A percentile compares a stretch with the other conserved stretches of the same genome.
Evolutionary conservation across 2,329 filamentous ascomycete genomes (phyloP).

Genomic region (Aphanoascus verrucosus): DNA sequence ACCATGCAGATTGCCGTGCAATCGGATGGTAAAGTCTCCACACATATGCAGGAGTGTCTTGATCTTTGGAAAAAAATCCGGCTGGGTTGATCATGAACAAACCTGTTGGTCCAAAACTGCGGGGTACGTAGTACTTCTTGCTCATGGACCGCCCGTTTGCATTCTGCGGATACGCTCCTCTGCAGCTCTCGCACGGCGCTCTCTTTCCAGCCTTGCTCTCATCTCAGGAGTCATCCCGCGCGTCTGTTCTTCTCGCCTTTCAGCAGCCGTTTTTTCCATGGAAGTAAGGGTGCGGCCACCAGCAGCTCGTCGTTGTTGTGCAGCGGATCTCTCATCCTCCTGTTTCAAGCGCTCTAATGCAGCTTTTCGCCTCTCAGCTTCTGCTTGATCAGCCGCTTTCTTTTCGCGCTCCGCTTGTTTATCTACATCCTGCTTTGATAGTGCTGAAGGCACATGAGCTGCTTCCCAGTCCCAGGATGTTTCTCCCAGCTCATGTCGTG

Average conservation of each 20-base stretch:
- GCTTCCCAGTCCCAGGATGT: slow-evolving; percentile 64
- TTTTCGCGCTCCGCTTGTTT: slow-evolving; percentile 59
- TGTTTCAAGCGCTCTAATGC: slow-evolving; percentile 63
- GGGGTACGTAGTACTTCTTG: background rate
- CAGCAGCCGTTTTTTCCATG: slow-evolving; percentile 62
- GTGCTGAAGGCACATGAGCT: slow-evolving; percentile 58
- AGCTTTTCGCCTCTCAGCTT: slow-evolving; percentile 57
- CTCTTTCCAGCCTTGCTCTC: slow-evolving; percentile 70
- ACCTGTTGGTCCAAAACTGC: background rate
- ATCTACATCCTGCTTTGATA: slow-evolving; percentile 63
- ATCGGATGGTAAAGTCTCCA: slow-evolving; percentile 17
- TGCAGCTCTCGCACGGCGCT: slow-evolving; percentile 79
- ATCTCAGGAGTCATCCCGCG: slow-evolving; percentile 82
- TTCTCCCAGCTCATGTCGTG: slow-evolving; percentile 72
- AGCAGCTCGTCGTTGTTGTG: slow-evolving; percentile 42
- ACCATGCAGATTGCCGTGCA: slow-evolving; percentile 18
- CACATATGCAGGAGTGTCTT: slow-evolving; percentile 25
- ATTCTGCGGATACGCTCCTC: slow-evolving; percentile 72
- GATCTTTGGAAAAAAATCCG: slow-evolving; percentile 24
- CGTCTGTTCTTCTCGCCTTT: slow-evolving; percentile 71
- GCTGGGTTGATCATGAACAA: slow-evolving; percentile 17
- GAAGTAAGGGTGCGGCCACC: slow-evolving; percentile 48
- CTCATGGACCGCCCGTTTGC: slow-evolving; percentile 31
- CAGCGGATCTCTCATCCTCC: slow-evolving; percentile 43
- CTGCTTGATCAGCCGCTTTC: slow-evolving; percentile 55